Percentiles rank a stretch among this genome's conserved stretches.
These are phyloP conservation scores for Fusarium sp. DNA, from an alignment of 2,329 filamentous ascomycete genomes.

Conservation along the genomic window DNA sequence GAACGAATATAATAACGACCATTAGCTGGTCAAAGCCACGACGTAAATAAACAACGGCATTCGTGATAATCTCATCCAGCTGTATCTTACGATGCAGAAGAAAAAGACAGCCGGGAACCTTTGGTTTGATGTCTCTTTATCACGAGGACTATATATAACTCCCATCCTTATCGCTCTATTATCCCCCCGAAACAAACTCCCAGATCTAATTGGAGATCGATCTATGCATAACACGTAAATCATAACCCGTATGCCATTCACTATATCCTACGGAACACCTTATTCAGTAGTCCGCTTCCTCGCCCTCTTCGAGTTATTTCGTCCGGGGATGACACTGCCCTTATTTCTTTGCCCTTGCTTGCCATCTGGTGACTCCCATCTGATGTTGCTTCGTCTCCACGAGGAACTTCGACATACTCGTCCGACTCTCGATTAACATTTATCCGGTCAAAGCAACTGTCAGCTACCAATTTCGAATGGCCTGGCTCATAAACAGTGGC, in stretches of 20 bases:
- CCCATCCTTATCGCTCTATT: background rate
- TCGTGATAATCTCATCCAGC: no score
- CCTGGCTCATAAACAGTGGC: conserved; percentile 38
- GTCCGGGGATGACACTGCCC: conserved; percentile 25
- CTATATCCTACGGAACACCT: conserved; percentile 48
- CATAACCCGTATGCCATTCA: background rate
- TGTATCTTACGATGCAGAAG: background rate
- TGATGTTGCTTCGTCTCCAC: conserved; percentile 36
- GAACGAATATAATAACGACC: background rate
- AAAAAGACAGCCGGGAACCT: background rate
- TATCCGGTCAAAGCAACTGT: conserved; percentile 43
- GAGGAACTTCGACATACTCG: conserved; percentile 49
- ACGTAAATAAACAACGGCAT: background rate
- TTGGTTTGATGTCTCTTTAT: background rate
- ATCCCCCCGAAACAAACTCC: background rate
- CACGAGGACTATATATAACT: background rate
- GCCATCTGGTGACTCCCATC: conserved; percentile 27
- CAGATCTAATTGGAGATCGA: background rate
- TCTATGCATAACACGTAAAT: conserved; percentile 2
- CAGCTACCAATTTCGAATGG: conserved; percentile 46
- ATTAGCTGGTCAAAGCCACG: background rate
- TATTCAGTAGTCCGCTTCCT: conserved; percentile 47
- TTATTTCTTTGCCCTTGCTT: conserved; percentile 35
- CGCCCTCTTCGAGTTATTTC: conserved; percentile 40
- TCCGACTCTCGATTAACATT: conserved; percentile 43